These are phyloP conservation scores for Vitellaria paradoxa DNA, from an alignment of 179 eudicot genomes.

Conservation along the genomic window DNA sequence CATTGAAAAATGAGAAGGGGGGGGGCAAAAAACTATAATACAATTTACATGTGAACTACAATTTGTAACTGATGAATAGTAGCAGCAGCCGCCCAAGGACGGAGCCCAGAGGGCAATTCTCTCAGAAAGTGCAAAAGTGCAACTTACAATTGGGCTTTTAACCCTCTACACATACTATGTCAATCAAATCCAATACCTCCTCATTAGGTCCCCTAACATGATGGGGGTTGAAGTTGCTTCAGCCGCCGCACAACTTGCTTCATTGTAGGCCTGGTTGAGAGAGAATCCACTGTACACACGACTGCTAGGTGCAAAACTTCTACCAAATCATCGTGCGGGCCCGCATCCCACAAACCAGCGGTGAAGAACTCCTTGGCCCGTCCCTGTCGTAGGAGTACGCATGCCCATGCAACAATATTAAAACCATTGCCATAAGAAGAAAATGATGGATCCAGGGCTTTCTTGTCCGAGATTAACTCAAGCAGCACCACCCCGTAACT, in stretches of 20 bases:
- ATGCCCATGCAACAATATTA: conserved; percentile 61
- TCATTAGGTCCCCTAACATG: conserved; percentile 31
- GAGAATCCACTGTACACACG: conserved; percentile 54
- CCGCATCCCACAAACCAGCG: conserved; percentile 54
- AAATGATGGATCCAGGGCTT: conserved; percentile 59
- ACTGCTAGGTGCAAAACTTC: conserved; percentile 60
- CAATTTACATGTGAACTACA: conserved; percentile 41
- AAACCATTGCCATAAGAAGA: conserved; percentile 59
- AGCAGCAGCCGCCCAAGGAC: background rate
- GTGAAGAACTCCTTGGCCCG: conserved; percentile 63
- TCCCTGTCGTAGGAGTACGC: conserved; percentile 55
- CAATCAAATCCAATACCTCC: conserved; percentile 9
- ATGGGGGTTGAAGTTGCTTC: conserved; percentile 62
- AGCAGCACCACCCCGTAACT: conserved; percentile 68
- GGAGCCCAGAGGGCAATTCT: conserved; percentile 4
- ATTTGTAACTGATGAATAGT: conserved; percentile 5
- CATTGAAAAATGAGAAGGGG: conserved; percentile 25
- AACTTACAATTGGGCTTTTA: conserved; percentile 23
- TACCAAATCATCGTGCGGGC: conserved; percentile 67
- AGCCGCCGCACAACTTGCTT: conserved; percentile 53
- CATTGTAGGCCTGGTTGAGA: conserved; percentile 60
- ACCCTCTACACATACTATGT: conserved; percentile 21
- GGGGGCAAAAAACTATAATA: conserved; percentile 25
- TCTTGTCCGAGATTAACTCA: conserved; percentile 61
- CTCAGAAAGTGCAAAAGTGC: conserved; percentile 12